These are phyloP conservation scores for Calonectria pteridis DNA, from an alignment of 2,329 filamentous ascomycete genomes.

Conservation along the genomic window DNA sequence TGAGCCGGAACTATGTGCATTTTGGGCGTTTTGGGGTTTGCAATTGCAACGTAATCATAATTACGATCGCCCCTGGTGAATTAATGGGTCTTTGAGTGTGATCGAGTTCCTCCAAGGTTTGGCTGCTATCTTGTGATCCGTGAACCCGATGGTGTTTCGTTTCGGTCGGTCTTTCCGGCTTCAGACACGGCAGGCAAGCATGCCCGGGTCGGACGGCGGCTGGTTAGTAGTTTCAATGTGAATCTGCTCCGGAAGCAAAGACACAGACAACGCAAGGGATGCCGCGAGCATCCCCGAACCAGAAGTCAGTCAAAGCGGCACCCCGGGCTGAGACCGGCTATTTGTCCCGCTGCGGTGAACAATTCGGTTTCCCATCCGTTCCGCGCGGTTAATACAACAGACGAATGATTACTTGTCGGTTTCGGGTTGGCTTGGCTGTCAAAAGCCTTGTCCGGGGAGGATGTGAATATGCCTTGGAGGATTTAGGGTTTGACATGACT, in stretches of 20 bases:
- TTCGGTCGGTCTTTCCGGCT: background rate
- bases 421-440: too few species aligned
- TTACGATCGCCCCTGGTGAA: slow-evolving; percentile 3
- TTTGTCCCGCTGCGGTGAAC: background rate
- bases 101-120: background rate
- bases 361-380: background rate
- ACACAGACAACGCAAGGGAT: background rate
- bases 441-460: background rate
- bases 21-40: slow-evolving; percentile 4
- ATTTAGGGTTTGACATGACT: slow-evolving; percentile 4
- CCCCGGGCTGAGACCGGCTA: background rate
- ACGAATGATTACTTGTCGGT: background rate
- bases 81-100: background rate
- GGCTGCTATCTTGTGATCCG: background rate
- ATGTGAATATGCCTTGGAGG: background rate
- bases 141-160: background rate
- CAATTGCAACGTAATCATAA: background rate
- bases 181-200: background rate
- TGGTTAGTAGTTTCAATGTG: background rate
- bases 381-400: background rate
- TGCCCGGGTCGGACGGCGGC: background rate
- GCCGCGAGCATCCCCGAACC: background rate
- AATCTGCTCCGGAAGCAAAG: background rate
- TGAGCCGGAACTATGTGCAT: background rate
- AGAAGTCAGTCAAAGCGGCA: background rate